A percentile compares a stretch with the other conserved stretches of the same genome.
Evolutionary conservation across 192 early-diverging fungal species (phyloP).

Genomic region (Coemansia sp.): DNA sequence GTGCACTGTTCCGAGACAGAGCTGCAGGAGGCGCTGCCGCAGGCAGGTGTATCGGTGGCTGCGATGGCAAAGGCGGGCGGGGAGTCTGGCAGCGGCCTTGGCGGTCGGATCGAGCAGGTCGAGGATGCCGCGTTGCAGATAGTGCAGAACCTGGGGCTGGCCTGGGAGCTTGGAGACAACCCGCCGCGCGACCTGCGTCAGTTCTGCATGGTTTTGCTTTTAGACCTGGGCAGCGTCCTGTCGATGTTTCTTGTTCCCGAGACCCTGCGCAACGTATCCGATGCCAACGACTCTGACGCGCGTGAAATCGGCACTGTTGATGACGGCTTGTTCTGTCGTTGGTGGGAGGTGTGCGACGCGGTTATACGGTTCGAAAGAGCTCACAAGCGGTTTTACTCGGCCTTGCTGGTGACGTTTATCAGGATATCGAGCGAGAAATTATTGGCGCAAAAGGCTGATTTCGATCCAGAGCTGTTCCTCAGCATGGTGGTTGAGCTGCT

Average conservation of each 20-base stretch:
- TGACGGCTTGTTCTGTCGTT: slow-evolving; percentile 44
- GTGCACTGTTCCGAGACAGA: slow-evolving; percentile 51
- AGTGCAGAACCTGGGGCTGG: slow-evolving; percentile 51
- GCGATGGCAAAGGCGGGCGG: slow-evolving; percentile 38
- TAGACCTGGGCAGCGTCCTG: slow-evolving; percentile 47
- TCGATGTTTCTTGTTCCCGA: slow-evolving; percentile 41
- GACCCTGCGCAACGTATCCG: background rate
- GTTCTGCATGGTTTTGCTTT: slow-evolving; percentile 52
- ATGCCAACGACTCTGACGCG: slow-evolving; percentile 23
- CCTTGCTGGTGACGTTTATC: slow-evolving; percentile 44
- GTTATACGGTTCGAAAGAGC: slow-evolving; percentile 42
- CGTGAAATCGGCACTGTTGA: slow-evolving; percentile 41
- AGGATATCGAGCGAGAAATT: slow-evolving; percentile 46
- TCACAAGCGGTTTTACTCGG: slow-evolving; percentile 26
- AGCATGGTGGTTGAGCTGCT: slow-evolving; percentile 46
- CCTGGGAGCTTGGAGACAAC: slow-evolving; percentile 53
- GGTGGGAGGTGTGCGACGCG: slow-evolving; percentile 49
- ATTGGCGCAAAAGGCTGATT: slow-evolving; percentile 44
- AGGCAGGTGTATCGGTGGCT: slow-evolving; percentile 43
- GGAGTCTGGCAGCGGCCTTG: slow-evolving; percentile 24
- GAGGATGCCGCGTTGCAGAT: slow-evolving; percentile 54
- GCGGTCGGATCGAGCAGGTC: slow-evolving; percentile 47
- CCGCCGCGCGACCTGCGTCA: slow-evolving; percentile 51
- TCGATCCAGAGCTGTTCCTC: slow-evolving; percentile 51
- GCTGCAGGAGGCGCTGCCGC: slow-evolving; percentile 41